These are phyloP conservation scores for Rhamnella rubrinervis DNA, from an alignment of 331 rosid species.

Conservation along the genomic window DNA sequence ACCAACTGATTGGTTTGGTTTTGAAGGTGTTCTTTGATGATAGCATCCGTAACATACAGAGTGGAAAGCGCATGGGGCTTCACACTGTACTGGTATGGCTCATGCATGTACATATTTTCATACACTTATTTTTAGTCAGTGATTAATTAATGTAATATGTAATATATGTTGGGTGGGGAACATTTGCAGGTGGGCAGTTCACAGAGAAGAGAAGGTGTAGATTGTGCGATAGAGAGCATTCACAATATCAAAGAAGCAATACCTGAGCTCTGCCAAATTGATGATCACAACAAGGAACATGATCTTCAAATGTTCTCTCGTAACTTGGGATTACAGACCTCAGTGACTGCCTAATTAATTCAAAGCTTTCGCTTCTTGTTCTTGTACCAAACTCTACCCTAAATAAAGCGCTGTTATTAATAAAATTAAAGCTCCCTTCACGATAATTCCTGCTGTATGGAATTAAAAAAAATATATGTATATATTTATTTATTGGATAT, in stretches of 20 bases:
- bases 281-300: neutral
- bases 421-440: no score
- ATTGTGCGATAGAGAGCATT: constrained; percentile 24
- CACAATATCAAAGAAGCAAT: constrained; percentile 22
- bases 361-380: neutral
- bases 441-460: no score
- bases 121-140: neutral
- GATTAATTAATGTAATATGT: neutral
- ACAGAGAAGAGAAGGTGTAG: constrained; percentile 5
- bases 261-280: constrained; percentile 9
- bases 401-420: no score
- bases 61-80: constrained; percentile 18
- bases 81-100: constrained; percentile 22
- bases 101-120: no score
- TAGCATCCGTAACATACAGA: constrained; percentile 16
- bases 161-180: neutral
- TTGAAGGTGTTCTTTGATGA: constrained; percentile 22
- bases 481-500: no score
- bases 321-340: neutral
- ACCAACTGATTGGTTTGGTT: neutral
- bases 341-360: constrained; percentile 11
- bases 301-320: neutral
- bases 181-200: constrained; percentile 12
- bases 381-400: no score
- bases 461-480: no score